Percentiles rank a stretch among this genome's conserved stretches.
Evolutionary conservation across 768 basidiomycete genomes (phyloP).

Genomic region (Ramaria sp.): DNA sequence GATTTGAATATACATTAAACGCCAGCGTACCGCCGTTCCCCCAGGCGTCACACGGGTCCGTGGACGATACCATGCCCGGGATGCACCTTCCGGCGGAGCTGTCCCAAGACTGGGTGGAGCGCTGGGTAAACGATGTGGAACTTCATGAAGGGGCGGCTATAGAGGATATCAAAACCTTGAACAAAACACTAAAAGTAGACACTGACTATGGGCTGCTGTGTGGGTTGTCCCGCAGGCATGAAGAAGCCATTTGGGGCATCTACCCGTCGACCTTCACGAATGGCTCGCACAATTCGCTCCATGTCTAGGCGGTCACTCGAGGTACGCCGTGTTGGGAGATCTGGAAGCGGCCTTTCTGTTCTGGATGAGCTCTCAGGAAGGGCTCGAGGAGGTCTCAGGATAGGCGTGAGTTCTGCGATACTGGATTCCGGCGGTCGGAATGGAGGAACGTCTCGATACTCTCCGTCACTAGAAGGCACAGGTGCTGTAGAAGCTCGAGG

Average conservation of each 20-base stretch:
- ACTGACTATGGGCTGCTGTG: slow-evolving; percentile 34
- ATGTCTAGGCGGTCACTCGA: neutral
- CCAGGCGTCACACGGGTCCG: neutral
- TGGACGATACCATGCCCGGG: slow-evolving; percentile 2
- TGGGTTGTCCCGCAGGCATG: neutral
- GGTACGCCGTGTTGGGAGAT: neutral
- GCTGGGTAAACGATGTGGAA: slow-evolving; percentile 2
- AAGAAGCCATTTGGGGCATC: slow-evolving; percentile 11
- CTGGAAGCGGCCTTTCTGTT: neutral
- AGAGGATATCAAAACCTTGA: neutral
- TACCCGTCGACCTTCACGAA: slow-evolving; percentile 10
- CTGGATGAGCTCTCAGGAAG: neutral
- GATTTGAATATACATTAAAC: neutral
- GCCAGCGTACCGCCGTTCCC: neutral
- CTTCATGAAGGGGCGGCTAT: neutral
- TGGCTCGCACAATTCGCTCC: slow-evolving; percentile 4
- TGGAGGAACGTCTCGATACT: neutral
- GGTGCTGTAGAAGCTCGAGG: slow-evolving; percentile 17
- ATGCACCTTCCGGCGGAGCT: neutral
- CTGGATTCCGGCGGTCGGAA: slow-evolving; percentile 11
- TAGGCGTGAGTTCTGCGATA: slow-evolving; percentile 22
- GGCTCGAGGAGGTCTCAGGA: slow-evolving; percentile 17
- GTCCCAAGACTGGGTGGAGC: neutral
- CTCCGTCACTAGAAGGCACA: slow-evolving; percentile 1
- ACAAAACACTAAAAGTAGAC: neutral